Evolutionary conservation across 2,329 filamentous ascomycete species (phyloP), one percentile per base, ranked within the genome.

Genomic region (Nothopassalora personata): DNA sequence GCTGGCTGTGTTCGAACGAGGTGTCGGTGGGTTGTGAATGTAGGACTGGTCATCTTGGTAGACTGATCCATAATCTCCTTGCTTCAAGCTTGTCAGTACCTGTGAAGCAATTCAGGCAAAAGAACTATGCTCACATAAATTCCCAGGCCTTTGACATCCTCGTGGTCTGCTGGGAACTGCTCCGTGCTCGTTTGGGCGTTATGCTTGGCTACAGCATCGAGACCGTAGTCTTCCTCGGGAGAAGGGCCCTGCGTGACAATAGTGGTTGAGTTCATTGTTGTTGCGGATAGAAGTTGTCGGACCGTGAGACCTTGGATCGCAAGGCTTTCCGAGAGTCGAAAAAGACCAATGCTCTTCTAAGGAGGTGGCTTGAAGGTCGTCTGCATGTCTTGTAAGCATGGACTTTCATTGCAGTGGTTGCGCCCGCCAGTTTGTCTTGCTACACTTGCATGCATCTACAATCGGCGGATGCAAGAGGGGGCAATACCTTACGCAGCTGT

Each of bases 121-220:
- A 18, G 27, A 30, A 27, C 50, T 36, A 11, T 50, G 68, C 69
- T 66, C 46, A 71, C 68, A 58, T 68, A 71, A 58, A 70, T 68
- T 30, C 68, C 70, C 43, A 70, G 61, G 28, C 67, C 69, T 60
- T 69, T 69, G 11, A 60, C 54, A 55, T 74, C 71, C 56, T 74
- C 74, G 27, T 63, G 57, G 57, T 65, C 70, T 5, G 58, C 56
- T 28, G 68, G 66, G 48, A 68, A 69, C 39, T 74, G 67, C 65
- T 74, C 74, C 45, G 68, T 70, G 28, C 62, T 62, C 5, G 57
- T 57, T 31, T 69, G 68, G 54, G 68, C 71, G 58, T 60, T 78
- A 68, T 77, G 77, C 65, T 75, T 72, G 49, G 74, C 75, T 61
- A 79, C 66, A 55, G 75, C 74, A 46, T 74, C 72, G 33, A 79